Percentiles rank a stretch among this genome's conserved stretches.
Conservation (phyloP, 176 grass and related monocot species). For the Cenchrus purpureus region DNA sequence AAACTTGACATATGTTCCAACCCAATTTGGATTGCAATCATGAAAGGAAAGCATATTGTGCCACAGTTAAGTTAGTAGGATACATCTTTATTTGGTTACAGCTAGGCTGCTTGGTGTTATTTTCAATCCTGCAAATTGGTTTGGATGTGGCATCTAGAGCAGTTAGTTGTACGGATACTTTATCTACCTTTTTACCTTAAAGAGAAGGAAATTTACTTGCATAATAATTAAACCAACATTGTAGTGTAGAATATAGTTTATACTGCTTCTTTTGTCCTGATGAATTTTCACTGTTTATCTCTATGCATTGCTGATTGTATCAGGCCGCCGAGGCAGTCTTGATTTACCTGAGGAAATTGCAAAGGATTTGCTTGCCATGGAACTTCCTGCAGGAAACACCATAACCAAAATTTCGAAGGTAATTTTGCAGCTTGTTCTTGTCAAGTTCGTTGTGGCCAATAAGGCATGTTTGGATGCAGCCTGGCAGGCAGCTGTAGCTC, state of each 20-base stretch:
- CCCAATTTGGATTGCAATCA: not conserved
- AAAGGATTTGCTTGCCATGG: constrained; percentile 73
- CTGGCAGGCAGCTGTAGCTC: too few relatives aligned
- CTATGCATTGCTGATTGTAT: constrained; percentile 40
- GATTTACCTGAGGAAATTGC: constrained; percentile 97
- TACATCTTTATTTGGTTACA: not conserved
- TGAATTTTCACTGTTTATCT: constrained; percentile 32
- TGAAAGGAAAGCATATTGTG: not conserved
- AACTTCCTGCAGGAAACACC: constrained; percentile 82
- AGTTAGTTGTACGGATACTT: constrained; percentile 3
- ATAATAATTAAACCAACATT: constrained; percentile 13
- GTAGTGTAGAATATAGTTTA: not conserved
- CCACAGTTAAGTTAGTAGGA: not conserved
- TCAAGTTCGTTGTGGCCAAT: constrained; percentile 4
- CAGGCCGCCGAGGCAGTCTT: constrained; percentile 97
- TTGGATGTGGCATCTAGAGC: not conserved
- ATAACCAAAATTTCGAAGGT: constrained; percentile 89
- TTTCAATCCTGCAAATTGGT: not conserved
- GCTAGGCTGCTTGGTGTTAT: constrained; percentile 1
- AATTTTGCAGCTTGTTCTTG: constrained; percentile 31
- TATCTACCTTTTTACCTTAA: not conserved
- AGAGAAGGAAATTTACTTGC: not conserved
- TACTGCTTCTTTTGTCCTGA: not conserved
- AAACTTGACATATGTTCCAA: not conserved
- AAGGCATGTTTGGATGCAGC: too few relatives aligned